Conservation (phyloP, 1,284 basidiomycete species). For the Papiliotrema nemorosa region DNA sequence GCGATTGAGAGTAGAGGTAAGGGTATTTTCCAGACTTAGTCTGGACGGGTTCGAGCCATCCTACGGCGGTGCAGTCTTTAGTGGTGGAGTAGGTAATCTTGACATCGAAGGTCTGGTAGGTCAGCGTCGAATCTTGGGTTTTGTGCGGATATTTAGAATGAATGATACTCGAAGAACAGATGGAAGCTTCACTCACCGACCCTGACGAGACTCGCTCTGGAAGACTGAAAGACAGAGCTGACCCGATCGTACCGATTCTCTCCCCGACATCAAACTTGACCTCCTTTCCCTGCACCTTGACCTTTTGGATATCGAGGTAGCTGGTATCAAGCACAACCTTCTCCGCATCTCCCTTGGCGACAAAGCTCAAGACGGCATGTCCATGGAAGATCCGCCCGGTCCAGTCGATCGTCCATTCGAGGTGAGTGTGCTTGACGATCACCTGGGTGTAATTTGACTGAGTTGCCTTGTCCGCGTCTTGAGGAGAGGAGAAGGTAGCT, state of each 20-base stretch:
- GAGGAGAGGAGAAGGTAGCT: slow-evolving; percentile 10
- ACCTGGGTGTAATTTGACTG: slow-evolving; percentile 76
- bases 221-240: slow-evolving; percentile 47
- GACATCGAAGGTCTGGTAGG: slow-evolving; percentile 56
- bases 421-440: slow-evolving; percentile 63
- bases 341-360: slow-evolving; percentile 57
- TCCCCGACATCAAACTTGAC: slow-evolving; percentile 57
- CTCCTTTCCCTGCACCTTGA: slow-evolving; percentile 56
- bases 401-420: slow-evolving; percentile 86
- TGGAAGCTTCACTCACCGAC: slow-evolving; percentile 52
- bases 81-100: slow-evolving; percentile 72
- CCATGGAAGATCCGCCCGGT: slow-evolving; percentile 65
- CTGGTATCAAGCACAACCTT: slow-evolving; percentile 76
- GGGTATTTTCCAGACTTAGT: slow-evolving; percentile 83
- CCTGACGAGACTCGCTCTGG: slow-evolving; percentile 24
- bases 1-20: slow-evolving; percentile 91
- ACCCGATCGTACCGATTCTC: slow-evolving; percentile 47
- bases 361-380: slow-evolving; percentile 56
- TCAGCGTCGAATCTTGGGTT: neutral
- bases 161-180: slow-evolving; percentile 55
- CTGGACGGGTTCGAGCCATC: slow-evolving; percentile 87
- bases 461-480: slow-evolving; percentile 62
- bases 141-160: slow-evolving; percentile 38
- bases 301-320: slow-evolving; percentile 64
- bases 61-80: slow-evolving; percentile 75